A percentile compares a stretch with the other conserved stretches of the same genome.
phyloP scores from a whole-genome alignment of 129 eudicot genomes.

The Mikania micrantha region DNA sequence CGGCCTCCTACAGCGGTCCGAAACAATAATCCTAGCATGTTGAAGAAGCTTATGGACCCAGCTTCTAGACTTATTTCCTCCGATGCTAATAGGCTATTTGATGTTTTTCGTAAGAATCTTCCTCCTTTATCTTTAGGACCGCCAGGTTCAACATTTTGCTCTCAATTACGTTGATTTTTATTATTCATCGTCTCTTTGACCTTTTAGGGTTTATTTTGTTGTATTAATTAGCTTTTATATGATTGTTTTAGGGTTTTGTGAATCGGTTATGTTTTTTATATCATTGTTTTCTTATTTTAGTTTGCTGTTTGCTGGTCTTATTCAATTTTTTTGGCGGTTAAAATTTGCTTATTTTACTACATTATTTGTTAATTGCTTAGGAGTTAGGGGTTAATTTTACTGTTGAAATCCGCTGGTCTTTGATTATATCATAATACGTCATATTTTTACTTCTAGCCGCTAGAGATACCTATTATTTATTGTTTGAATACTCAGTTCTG shows the following conservation, averaged over 20 bases:
- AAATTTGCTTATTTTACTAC: not conserved
- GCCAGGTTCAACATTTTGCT: slow-evolving; percentile 35
- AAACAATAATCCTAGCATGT: slow-evolving; percentile 48
- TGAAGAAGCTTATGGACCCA: slow-evolving; percentile 77
- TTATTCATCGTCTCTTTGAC: not conserved
- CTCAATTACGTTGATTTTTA: slow-evolving; percentile 9
- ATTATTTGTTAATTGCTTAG: not conserved
- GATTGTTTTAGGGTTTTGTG: not conserved
- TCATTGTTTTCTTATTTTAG: not conserved
- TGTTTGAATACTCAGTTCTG: not conserved
- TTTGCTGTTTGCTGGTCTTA: slow-evolving; percentile 3
- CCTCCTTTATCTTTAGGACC: slow-evolving; percentile 28
- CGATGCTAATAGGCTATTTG: slow-evolving; percentile 57
- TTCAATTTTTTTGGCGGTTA: not conserved
- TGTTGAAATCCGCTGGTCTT: not conserved
- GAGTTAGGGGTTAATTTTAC: not conserved
- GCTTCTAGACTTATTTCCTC: slow-evolving; percentile 67
- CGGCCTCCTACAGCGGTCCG: slow-evolving; percentile 56
- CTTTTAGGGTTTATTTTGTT: not conserved
- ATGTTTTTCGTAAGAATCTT: slow-evolving; percentile 59
- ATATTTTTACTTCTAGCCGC: not conserved
- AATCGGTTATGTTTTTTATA: not conserved
- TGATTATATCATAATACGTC: not conserved
- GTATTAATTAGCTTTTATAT: not conserved
- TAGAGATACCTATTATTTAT: not conserved